These are phyloP conservation scores for Heterococcus sp. DNA, from an alignment of 108 stramenopile species.

Conservation along the genomic window DNA sequence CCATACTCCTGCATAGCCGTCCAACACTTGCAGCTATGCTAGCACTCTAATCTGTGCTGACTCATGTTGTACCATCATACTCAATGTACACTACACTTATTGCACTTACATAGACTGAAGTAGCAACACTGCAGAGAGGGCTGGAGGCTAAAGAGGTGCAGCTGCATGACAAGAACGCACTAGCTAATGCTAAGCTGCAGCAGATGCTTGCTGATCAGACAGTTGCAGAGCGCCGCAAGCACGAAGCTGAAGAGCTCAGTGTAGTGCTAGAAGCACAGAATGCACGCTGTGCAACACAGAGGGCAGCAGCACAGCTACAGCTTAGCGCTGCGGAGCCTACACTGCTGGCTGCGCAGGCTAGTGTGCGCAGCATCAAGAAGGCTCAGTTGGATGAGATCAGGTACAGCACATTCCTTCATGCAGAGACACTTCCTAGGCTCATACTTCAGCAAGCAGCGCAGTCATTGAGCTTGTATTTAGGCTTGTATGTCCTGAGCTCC, in stretches of 20 bases:
- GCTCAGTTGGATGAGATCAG: constrained; percentile 87
- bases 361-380: constrained; percentile 89
- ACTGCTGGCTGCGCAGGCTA: constrained; percentile 74
- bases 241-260: constrained; percentile 81
- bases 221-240: too few relatives aligned
- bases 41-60: too few relatives aligned
- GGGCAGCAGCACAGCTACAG: constrained; percentile 75
- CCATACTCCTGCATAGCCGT: too few relatives aligned
- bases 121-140: constrained; percentile 48
- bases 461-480: neutral
- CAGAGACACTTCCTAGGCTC: neutral
- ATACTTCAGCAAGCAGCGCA: neutral
- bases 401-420: neutral
- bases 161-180: constrained; percentile 76
- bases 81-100: too few relatives aligned
- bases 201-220: constrained; percentile 97
- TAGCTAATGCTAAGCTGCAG: constrained; percentile 89
- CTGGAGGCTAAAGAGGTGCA: constrained; percentile 73
- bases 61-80: too few relatives aligned
- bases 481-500: too few relatives aligned
- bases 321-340: constrained; percentile 94
- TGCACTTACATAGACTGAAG: too few relatives aligned
- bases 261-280: constrained; percentile 78
- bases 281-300: constrained; percentile 35
- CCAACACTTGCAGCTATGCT: too few relatives aligned